Evolutionary conservation across 768 basidiomycete species (phyloP).

Genomic region (Pisolithus tinctorius): DNA sequence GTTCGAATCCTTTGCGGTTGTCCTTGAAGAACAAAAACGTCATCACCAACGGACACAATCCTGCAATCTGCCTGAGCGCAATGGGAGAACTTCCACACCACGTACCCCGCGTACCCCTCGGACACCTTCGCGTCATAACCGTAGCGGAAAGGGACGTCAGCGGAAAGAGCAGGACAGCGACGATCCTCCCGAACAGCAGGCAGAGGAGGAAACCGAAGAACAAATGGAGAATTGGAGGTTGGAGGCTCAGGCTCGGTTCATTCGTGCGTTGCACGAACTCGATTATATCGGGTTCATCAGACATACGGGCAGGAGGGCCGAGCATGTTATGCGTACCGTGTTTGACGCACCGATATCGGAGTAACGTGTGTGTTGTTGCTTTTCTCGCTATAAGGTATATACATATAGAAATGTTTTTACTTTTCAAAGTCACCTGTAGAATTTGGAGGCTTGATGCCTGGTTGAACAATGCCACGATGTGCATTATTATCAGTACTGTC

Average conservation of each 20-base stretch:
- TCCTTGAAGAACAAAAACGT: conserved; percentile 51
- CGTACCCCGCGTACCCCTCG: neutral
- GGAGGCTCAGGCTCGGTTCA: conserved; percentile 71
- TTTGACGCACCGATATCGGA: conserved; percentile 38
- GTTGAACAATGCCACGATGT: too few species aligned
- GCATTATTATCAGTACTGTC: too few species aligned
- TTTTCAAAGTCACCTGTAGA: too few species aligned
- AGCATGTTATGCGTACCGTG: conserved; percentile 65
- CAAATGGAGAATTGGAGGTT: conserved; percentile 48
- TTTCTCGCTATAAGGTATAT: too few species aligned
- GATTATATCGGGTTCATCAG: conserved; percentile 77
- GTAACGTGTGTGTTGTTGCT: conserved; percentile 11
- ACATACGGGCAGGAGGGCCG: conserved; percentile 70
- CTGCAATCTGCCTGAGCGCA: neutral
- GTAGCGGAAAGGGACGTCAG: neutral
- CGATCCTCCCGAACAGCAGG: conserved; percentile 14
- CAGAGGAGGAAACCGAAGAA: conserved; percentile 24
- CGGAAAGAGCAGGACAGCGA: neutral
- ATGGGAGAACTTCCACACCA: neutral
- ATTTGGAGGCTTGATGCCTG: too few species aligned
- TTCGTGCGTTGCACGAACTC: conserved; percentile 74
- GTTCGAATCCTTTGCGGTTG: conserved; percentile 71
- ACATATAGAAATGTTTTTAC: too few species aligned
- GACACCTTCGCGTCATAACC: neutral
- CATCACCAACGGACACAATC: neutral